Evolutionary conservation across 495 filamentous ascomycete species (phyloP).

Genomic region (Xylaria intraflava): DNA sequence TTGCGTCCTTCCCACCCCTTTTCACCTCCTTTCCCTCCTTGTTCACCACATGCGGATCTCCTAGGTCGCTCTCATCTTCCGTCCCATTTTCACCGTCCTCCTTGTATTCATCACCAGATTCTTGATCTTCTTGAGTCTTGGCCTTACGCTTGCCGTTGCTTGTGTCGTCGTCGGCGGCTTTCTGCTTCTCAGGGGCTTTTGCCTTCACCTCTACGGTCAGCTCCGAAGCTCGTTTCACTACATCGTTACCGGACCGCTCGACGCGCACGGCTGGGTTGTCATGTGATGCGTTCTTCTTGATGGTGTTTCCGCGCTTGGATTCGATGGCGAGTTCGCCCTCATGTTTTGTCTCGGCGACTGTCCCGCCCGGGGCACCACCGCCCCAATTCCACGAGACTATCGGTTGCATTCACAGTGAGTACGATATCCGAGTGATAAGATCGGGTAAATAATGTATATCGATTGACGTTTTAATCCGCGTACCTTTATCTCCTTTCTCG

Average conservation of each 20-base stretch:
- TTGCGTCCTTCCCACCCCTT: slow-evolving; percentile 26
- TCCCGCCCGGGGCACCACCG: slow-evolving; percentile 45
- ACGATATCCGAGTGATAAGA: background rate
- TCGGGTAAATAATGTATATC: background rate
- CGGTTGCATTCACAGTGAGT: background rate
- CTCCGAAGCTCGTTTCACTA: slow-evolving; percentile 54
- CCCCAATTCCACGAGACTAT: slow-evolving; percentile 56
- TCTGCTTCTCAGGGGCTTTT: slow-evolving; percentile 17
- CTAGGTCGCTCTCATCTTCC: slow-evolving; percentile 6
- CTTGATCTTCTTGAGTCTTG: slow-evolving; percentile 1
- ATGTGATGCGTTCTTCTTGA: slow-evolving; percentile 52
- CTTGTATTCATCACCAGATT: background rate
- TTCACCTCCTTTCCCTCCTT: slow-evolving; percentile 33
- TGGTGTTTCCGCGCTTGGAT: slow-evolving; percentile 54
- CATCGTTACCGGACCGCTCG: slow-evolving; percentile 54
- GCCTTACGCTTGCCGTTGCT: slow-evolving; percentile 17
- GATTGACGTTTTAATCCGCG: background rate
- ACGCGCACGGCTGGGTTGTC: slow-evolving; percentile 54
- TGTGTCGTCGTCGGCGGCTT: slow-evolving; percentile 16
- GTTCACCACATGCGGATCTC: slow-evolving; percentile 30
- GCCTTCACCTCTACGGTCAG: slow-evolving; percentile 41
- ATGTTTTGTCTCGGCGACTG: slow-evolving; percentile 51
- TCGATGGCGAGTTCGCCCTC: slow-evolving; percentile 52
- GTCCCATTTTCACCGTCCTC: slow-evolving; percentile 1
- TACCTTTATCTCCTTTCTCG: slow-evolving; percentile 23